phyloP scores from a whole-genome alignment of 2,329 filamentous ascomycete genomes.

The Diplodia corticola region DNA sequence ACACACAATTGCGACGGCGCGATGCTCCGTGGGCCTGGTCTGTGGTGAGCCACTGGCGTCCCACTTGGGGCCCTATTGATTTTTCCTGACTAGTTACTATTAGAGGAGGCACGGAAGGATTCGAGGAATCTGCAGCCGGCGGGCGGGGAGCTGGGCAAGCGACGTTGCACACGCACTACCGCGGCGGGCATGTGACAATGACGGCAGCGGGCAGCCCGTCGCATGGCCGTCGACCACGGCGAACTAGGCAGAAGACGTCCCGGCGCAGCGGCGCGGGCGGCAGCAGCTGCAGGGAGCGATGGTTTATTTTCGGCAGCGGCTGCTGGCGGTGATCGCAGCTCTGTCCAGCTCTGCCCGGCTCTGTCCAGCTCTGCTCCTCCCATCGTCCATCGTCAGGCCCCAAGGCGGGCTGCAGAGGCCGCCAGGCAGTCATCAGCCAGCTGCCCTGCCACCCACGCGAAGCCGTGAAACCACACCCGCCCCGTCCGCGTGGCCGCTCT shows the following conservation, averaged over 20 bases:
- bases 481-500: slow-evolving; percentile 8
- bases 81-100: not conserved
- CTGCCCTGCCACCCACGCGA: slow-evolving; percentile 1
- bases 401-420: slow-evolving; percentile 1
- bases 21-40: slow-evolving; percentile 5
- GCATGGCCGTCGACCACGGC: not conserved
- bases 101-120: slow-evolving; percentile 1
- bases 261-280: not conserved
- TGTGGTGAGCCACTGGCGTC: not conserved
- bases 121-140: not conserved
- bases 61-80: slow-evolving; percentile 4
- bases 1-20: not conserved
- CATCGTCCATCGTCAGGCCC: not conserved
- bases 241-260: not conserved
- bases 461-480: slow-evolving; percentile 4
- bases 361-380: not conserved
- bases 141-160: not conserved
- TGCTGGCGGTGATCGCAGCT: not conserved
- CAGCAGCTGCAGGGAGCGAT: not conserved
- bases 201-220: slow-evolving; percentile 6
- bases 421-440: not conserved
- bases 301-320: slow-evolving; percentile 20
- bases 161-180: not conserved
- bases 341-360: too few species aligned
- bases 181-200: slow-evolving; percentile 1